Conservation (phyloP, 2,329 filamentous ascomycete species). For the Cucurbitaria berberidis region DNA sequence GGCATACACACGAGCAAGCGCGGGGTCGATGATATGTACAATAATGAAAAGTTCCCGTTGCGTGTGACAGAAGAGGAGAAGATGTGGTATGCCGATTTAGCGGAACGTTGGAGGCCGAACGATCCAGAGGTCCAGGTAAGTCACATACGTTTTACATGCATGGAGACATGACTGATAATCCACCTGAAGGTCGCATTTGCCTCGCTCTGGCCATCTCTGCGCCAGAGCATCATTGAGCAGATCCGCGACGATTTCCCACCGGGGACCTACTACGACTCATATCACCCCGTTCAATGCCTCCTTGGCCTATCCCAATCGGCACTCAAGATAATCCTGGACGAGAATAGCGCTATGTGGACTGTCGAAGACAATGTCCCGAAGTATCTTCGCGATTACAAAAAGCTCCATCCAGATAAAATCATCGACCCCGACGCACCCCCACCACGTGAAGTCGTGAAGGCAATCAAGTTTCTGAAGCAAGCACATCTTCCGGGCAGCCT, state of each 20-base stretch:
- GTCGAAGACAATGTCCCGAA: slow-evolving; percentile 10
- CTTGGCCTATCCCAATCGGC: slow-evolving; percentile 9
- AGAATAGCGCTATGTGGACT: slow-evolving; percentile 13
- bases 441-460: slow-evolving; percentile 10
- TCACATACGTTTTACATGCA: neutral
- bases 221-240: slow-evolving; percentile 24
- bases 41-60: neutral
- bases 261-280: slow-evolving; percentile 3
- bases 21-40: slow-evolving; percentile 11
- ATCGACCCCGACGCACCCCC: slow-evolving; percentile 28
- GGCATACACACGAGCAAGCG: slow-evolving; percentile 1
- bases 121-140: slow-evolving; percentile 3
- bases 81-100: slow-evolving; percentile 19
- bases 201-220: slow-evolving; percentile 23
- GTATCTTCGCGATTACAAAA: slow-evolving; percentile 14
- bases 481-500: slow-evolving; percentile 22
- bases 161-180: neutral
- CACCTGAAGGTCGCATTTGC: slow-evolving; percentile 15
- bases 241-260: slow-evolving; percentile 15
- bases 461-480: slow-evolving; percentile 24
- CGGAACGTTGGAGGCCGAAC: neutral
- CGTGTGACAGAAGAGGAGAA: slow-evolving; percentile 3
- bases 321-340: slow-evolving; percentile 9
- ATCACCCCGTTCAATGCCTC: slow-evolving; percentile 16
- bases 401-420: slow-evolving; percentile 2